Base-by-base conservation (phyloP, 768 basidiomycete species). In the Kockovaella imperatae region DNA sequence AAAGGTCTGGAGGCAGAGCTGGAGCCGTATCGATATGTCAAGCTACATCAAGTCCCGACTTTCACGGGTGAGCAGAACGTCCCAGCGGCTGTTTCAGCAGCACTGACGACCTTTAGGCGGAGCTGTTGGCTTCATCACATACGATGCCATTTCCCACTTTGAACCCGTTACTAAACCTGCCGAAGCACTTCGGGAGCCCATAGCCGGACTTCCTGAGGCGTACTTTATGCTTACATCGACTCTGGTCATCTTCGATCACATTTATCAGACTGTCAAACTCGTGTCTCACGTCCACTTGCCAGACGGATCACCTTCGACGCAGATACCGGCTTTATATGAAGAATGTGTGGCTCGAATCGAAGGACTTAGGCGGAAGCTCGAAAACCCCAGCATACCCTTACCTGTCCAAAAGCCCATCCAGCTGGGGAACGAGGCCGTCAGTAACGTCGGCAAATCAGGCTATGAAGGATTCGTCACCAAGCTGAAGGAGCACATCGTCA, bases 171-270 rank as follows among this genome's bases (percentile, higher is more conserved):
- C 70, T 0, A 64, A 63, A 47, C 68, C 69, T 21, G 56, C 61
- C 39, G 81, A 81, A 41, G 77, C 82, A 30, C 76, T 79, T 15
- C 77, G 89, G 21, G 73, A 74, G n/a, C 88, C 96, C 68, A 75
- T 81, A 7, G 75, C 95, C 36, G 77, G 77, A n/a, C 85, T 97
- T 49, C 95, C 95, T 2, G 95, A 99, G 69, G 83, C 91, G 10
- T 77, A 69, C 54, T 96, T 97, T 77, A 95, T 99, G 88, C 79
- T 97, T 41, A 83, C 86, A 57, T 91, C 96, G 70, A 90, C 91
- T 13, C 79, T 99, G 55, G 79, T 99, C 70, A 80, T 97, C 63
- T 97, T 89, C 72, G 95, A 99, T 69, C 95, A 97, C 72, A 82
- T 97, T 51, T 95, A 80, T 76, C 93, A 96, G 72, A 87, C 78